Conservation (phyloP, 305 asterid genomes). For the Fraxinus floribunda region DNA sequence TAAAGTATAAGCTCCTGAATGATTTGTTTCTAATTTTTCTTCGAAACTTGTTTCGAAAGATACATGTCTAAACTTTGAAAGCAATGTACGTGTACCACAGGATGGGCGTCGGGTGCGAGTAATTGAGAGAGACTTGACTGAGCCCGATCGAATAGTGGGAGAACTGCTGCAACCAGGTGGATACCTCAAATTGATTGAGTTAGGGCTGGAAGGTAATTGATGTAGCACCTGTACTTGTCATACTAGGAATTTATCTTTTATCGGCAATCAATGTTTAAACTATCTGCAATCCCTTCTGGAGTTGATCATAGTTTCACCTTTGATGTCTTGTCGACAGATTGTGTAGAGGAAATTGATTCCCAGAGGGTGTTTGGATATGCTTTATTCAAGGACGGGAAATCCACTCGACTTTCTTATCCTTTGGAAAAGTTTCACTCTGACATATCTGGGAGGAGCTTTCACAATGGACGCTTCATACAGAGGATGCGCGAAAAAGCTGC, state of each 20-base stretch:
- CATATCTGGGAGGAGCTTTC: constrained; percentile 88
- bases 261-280: background rate
- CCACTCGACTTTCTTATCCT: constrained; percentile 72
- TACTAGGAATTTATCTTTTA: background rate
- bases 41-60: background rate
- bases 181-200: constrained; percentile 76
- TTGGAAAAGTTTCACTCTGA: constrained; percentile 72
- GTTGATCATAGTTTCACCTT: constrained; percentile 15
- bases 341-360: constrained; percentile 81
- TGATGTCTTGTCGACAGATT: constrained; percentile 43
- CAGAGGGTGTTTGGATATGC: constrained; percentile 87
- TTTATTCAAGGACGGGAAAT: constrained; percentile 79
- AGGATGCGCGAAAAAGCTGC: constrained; percentile 86
- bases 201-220: constrained; percentile 72
- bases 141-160: constrained; percentile 88
- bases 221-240: background rate
- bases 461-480: constrained; percentile 82
- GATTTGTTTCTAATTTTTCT: background rate
- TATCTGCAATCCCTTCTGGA: background rate
- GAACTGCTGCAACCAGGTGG: constrained; percentile 94
- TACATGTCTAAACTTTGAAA: background rate
- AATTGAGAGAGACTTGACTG: constrained; percentile 78
- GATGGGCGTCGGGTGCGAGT: constrained; percentile 77
- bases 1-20: background rate
- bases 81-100: constrained; percentile 34